These are phyloP conservation scores for Chaetomium sp. DNA, from an alignment of 2,329 filamentous ascomycete genomes.

Conservation along the genomic window DNA sequence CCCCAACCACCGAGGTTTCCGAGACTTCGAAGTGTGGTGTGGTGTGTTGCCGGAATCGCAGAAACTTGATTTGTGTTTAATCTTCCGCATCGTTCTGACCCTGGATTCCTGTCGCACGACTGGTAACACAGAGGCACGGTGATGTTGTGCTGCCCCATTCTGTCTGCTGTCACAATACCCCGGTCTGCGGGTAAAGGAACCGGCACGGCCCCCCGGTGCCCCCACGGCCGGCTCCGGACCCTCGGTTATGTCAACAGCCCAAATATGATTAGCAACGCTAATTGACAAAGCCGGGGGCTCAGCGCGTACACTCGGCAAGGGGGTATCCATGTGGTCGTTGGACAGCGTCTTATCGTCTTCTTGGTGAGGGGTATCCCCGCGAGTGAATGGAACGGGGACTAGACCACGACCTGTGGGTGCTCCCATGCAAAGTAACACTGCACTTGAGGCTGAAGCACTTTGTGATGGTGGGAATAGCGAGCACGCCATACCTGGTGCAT, in stretches of 20 bases:
- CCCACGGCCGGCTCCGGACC: no score
- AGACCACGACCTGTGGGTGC: background rate
- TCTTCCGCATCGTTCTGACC: background rate
- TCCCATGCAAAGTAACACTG: background rate
- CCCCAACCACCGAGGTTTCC: background rate
- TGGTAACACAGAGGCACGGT: background rate
- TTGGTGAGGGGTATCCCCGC: background rate
- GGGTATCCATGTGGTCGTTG: background rate
- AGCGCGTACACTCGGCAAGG: background rate
- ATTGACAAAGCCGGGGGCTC: no score
- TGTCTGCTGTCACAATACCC: background rate
- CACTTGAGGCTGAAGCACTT: conserved; percentile 9
- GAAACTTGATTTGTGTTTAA: background rate
- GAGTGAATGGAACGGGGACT: background rate
- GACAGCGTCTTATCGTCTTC: background rate
- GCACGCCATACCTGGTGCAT: background rate
- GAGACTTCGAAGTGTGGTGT: background rate
- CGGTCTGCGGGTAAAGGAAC: background rate
- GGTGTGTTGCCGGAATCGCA: background rate
- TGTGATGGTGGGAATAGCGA: background rate
- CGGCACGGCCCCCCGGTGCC: background rate
- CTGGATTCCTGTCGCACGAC: background rate
- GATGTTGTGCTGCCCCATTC: background rate
- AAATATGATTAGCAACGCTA: no score
- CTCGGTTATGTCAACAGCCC: no score